Base-by-base conservation (phyloP, 2,329 filamentous ascomycete species). In the Nemania sp. region DNA sequence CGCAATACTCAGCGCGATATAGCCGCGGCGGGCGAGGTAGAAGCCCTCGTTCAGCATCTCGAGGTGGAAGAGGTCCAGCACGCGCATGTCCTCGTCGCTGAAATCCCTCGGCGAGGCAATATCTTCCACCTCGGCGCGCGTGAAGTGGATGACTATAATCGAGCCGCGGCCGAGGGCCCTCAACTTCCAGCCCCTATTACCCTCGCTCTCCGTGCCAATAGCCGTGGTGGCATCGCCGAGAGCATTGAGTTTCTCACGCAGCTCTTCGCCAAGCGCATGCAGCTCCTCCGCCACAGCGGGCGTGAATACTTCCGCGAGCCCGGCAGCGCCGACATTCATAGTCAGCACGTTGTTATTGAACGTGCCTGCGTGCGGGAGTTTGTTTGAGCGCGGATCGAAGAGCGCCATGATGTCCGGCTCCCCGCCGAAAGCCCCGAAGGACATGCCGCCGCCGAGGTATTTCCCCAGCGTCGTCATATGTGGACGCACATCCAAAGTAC, bases 361-460 rank as follows among this genome's bases (percentile, higher is more conserved):
- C 0, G 82, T 84, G 0, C 81, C 81, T 0, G 80, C 77, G 56
- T 84, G 80, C 1, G 71, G 65, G 3, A 81, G 66, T 1, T 67
- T 63, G 1, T 63, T 68, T 1, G 63, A 52, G 15, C 73, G 59
- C 11, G 77, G 77, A 61, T 80, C 77, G 64, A 79, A 84, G 11
- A 79, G 61, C n/a, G 57, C 52, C 82, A 89, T 86, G 56, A 88
- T 76, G 5, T 82, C 77, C 65, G 65, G 20, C 75, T 73, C 0
- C 57, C 86, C 86, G 0, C 86, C 86, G 63, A 90, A 88, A 0
- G 81, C 84, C 2, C 86, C 86, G 63, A 88, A 86, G 0, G 81
- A 76, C 61, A 88, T 76, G 0, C 86, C 86, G 2, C 86, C 86
- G 5, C 85, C 86, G 2, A 88, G 70, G 62, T 80, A 88, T 64